A percentile compares a stretch with the other conserved stretches of the same genome.
These are phyloP conservation scores for Ambrosia hybrid DNA, from an alignment of 140 eudicot genomes.

Conservation along the genomic window DNA sequence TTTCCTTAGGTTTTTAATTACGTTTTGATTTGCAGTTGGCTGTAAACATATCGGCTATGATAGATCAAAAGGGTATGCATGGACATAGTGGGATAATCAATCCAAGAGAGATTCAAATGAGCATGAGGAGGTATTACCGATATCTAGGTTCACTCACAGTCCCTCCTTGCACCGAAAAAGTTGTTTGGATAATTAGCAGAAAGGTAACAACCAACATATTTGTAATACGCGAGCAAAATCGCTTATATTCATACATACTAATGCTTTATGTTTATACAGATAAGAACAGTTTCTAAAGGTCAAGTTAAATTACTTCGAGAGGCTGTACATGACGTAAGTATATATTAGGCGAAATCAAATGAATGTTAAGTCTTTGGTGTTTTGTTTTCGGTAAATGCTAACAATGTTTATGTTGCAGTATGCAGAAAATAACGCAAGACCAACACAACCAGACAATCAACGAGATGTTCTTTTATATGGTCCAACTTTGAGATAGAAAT, in stretches of 20 bases:
- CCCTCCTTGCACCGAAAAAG: conserved; percentile 76
- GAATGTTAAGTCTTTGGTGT: not conserved
- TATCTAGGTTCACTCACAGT: conserved; percentile 67
- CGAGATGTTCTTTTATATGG: conserved; percentile 36
- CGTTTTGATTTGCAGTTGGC: conserved; percentile 33
- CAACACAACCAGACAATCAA: conserved; percentile 39
- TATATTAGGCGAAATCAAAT: not conserved
- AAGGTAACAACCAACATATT: conserved; percentile 33
- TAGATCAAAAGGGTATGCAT: conserved; percentile 35
- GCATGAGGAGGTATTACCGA: conserved; percentile 44
- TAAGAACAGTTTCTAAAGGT: conserved; percentile 51
- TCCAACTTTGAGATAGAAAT: conserved; percentile 11
- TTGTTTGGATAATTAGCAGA: conserved; percentile 59
- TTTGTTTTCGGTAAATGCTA: not conserved
- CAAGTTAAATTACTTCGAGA: conserved; percentile 61
- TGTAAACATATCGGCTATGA: conserved; percentile 41
- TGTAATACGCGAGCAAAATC: not conserved
- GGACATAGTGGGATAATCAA: conserved; percentile 38
- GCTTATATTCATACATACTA: not conserved
- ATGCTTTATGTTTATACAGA: conserved; percentile 25
- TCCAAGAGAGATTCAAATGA: conserved; percentile 43
- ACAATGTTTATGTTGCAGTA: conserved; percentile 28
- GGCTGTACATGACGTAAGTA: conserved; percentile 75
- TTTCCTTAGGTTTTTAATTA: no score
- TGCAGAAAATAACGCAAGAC: conserved; percentile 55